phyloP scores from a whole-genome alignment of 2,329 filamentous ascomycete species.

The Botrytis elliptica region DNA sequence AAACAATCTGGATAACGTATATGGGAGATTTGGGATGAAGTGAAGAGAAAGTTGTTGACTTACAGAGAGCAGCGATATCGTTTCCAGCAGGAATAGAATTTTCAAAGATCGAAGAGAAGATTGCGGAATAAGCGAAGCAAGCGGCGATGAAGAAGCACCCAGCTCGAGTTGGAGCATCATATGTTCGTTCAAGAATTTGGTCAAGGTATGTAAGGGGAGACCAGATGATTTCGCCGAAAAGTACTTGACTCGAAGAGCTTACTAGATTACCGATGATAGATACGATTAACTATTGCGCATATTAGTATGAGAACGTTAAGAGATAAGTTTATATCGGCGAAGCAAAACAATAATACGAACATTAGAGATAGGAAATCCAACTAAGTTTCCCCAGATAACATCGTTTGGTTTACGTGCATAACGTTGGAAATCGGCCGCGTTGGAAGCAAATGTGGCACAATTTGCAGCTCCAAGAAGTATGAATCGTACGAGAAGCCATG shows the following conservation, averaged over 20 bases:
- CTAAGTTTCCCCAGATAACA: constrained; percentile 43
- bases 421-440: constrained; percentile 46
- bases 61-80: constrained; percentile 40
- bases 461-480: constrained; percentile 41
- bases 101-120: constrained; percentile 47
- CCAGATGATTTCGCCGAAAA: constrained; percentile 42
- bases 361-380: constrained; percentile 45
- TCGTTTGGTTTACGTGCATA: constrained; percentile 45
- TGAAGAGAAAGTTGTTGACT: background rate
- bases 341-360: background rate
- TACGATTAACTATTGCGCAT: constrained; percentile 35
- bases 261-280: constrained; percentile 44
- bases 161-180: constrained; percentile 41
- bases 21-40: background rate
- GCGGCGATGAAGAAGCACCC: constrained; percentile 45
- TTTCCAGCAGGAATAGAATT: constrained; percentile 45
- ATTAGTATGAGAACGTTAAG: background rate
- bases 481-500: constrained; percentile 43
- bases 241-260: constrained; percentile 36
- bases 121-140: constrained; percentile 44
- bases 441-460: constrained; percentile 43
- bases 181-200: constrained; percentile 39
- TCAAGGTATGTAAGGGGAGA: constrained; percentile 42
- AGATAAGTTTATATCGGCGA: background rate
- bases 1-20: background rate